phyloP scores from a whole-genome alignment of 129 eudicot species.

The Artemisia argyi region DNA sequence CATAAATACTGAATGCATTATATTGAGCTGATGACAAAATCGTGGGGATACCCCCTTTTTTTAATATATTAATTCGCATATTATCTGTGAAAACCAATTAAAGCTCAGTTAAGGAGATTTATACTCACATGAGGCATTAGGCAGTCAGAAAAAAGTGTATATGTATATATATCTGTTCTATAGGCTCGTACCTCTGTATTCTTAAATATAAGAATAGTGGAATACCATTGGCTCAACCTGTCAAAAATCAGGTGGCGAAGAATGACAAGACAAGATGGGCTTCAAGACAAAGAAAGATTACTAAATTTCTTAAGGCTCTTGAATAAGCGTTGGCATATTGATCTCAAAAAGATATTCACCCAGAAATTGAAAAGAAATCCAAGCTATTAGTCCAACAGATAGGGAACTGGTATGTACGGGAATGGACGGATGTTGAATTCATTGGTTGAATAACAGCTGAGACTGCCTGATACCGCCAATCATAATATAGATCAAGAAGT shows the following conservation, averaged over 20 bases:
- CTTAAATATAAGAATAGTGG: conserved; percentile 24
- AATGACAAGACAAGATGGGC: not conserved
- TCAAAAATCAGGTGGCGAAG: not conserved
- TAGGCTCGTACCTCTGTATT: conserved; percentile 85
- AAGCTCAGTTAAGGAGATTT: not conserved
- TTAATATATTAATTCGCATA: too few species aligned
- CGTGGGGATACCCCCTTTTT: not conserved
- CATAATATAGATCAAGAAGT: not conserved
- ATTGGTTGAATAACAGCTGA: not conserved
- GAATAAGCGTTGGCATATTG: not conserved
- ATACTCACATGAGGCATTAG: too few species aligned
- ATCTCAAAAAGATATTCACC: not conserved
- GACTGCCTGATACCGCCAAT: not conserved
- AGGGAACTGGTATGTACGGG: not conserved
- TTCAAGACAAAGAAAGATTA: too few species aligned
- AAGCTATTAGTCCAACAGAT: too few species aligned
- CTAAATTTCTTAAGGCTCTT: not conserved
- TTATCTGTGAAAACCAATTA: not conserved
- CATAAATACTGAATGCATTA: not conserved
- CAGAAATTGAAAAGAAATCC: not conserved
- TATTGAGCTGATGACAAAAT: not conserved
- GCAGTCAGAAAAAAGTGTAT: too few species aligned
- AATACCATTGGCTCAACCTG: too few species aligned
- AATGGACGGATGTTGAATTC: not conserved
- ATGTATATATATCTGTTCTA: conserved; percentile 48